Base-by-base conservation (phyloP, 148 eudicot genomes). In the Vaccinium darrowii region DNA sequence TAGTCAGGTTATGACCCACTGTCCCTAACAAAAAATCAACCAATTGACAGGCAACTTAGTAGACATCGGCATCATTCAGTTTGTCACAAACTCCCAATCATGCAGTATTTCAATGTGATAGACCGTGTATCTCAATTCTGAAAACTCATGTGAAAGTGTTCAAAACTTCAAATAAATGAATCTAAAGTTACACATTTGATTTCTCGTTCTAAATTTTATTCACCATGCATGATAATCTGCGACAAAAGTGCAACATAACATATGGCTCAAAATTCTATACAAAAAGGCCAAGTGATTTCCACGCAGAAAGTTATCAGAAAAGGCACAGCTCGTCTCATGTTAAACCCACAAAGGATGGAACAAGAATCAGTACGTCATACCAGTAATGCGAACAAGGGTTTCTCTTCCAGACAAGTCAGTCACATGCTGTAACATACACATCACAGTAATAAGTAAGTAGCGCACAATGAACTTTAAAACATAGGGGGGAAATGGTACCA, bases 341-440 rank as follows among this genome's bases (percentile, higher is more conserved):
- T 21, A 21, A 21, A 62, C 12, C 53, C 0, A 51, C 27, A 50
- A 23, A 1, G 25, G 10, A 50, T 4, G 8, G 18, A 51, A 23
- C 39, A 52, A 52, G 16, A 54, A 33, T 2, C 19, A 2, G 1
- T 39, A 58, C 4, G 1, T 8, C 58, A 47, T 83, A 94, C 98
- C 98, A 60, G 98, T 94, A 76, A 95, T 91, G 77, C 98, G 94
- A 82, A 95, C 98, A 89, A 95, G 86, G 25, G 98, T 95, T 90
- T 95, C 98, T 87, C 96, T 91, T 57, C 98, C 98, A 65, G 98
- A 95, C 87, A 95, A 86, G 91, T 93, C 98, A 78, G 98, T 95
- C 49, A 95, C 94, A 86, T 95, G 98, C 96, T 95, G 93, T 85
- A 93, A 58, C 7, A 23, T 27, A 39, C 19, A 58, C 54, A 80